These are phyloP conservation scores for Fusarium subglutinans DNA, from an alignment of 2,329 filamentous ascomycete species.

Conservation along the genomic window DNA sequence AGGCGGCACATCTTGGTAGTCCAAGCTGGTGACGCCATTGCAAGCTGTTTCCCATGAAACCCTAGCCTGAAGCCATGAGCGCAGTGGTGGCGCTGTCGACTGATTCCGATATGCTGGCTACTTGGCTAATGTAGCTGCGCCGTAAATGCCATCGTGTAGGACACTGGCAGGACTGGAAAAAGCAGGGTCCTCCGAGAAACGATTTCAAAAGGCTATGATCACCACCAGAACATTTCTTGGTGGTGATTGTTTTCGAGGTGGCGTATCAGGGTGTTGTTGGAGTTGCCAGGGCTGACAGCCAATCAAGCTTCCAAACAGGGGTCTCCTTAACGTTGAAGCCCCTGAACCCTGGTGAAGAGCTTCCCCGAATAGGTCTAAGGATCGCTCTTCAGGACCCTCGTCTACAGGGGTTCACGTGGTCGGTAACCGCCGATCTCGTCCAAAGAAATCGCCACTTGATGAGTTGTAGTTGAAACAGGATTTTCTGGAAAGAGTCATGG, in stretches of 20 bases:
- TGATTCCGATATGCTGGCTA: slow-evolving; percentile 10
- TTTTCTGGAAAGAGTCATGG: slow-evolving; percentile 34
- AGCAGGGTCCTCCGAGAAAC: slow-evolving; percentile 32
- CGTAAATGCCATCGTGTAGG: slow-evolving; percentile 2
- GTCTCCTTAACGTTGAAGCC: slow-evolving; percentile 9
- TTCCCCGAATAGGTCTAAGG: slow-evolving; percentile 27
- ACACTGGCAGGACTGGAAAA: slow-evolving; percentile 29
- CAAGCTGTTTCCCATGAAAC: slow-evolving; percentile 14
- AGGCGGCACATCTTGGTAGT: slow-evolving; percentile 28
- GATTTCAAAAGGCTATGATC: slow-evolving; percentile 35
- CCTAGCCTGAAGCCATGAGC: slow-evolving; percentile 7
- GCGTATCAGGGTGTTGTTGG: slow-evolving; percentile 20
- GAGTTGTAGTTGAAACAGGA: slow-evolving; percentile 31
- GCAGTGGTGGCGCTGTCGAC: slow-evolving; percentile 1
- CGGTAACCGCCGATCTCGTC: slow-evolving; percentile 34
- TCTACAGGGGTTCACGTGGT: slow-evolving; percentile 31
- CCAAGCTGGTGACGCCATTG: slow-evolving; percentile 41
- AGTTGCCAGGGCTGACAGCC: slow-evolving; percentile 16
- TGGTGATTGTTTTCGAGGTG: slow-evolving; percentile 26
- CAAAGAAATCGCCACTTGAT: slow-evolving; percentile 30
- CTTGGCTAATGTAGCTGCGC: slow-evolving; percentile 1
- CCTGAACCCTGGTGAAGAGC: slow-evolving; percentile 13
- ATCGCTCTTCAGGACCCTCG: slow-evolving; percentile 8
- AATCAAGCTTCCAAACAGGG: slow-evolving; percentile 30
- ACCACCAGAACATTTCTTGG: slow-evolving; percentile 21